These are phyloP conservation scores for Paraphoma sp. DNA, from an alignment of 2,329 filamentous ascomycete species.

Conservation along the genomic window DNA sequence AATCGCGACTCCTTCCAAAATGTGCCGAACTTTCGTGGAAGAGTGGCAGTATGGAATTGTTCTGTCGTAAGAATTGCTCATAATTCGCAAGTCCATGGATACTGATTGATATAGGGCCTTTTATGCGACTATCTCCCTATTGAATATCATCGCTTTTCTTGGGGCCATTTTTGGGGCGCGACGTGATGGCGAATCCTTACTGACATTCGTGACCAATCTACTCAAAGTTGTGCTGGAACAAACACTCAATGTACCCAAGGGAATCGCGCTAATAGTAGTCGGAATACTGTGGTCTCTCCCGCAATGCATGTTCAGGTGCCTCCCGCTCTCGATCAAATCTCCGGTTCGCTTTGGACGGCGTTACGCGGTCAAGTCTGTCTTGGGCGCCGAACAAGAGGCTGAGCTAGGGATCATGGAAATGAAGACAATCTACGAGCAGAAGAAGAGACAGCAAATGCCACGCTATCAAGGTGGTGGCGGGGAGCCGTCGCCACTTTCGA, in stretches of 20 bases:
- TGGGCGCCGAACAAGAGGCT: slow-evolving; percentile 15
- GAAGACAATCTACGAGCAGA: slow-evolving; percentile 3
- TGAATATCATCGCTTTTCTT: slow-evolving; percentile 15
- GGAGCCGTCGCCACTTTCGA: slow-evolving; percentile 18
- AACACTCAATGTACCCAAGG: slow-evolving; percentile 2
- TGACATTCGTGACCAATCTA: neutral
- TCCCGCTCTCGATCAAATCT: slow-evolving; percentile 23
- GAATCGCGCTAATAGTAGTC: slow-evolving; percentile 1
- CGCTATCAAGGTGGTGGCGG: slow-evolving; percentile 7
- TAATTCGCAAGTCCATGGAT: neutral
- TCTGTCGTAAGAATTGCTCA: slow-evolving; percentile 15
- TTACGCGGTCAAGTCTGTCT: slow-evolving; percentile 19
- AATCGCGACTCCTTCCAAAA: slow-evolving; percentile 12
- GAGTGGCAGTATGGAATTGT: slow-evolving; percentile 31
- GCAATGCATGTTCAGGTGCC: slow-evolving; percentile 19
- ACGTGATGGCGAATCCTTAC: slow-evolving; percentile 1
- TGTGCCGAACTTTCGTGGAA: slow-evolving; percentile 30
- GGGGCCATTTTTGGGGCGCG: neutral
- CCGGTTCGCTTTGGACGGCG: slow-evolving; percentile 22
- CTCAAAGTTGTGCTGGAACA: neutral
- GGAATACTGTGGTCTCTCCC: slow-evolving; percentile 12
- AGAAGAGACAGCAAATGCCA: neutral
- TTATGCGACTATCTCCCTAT: slow-evolving; percentile 16
- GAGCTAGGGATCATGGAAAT: slow-evolving; percentile 16
- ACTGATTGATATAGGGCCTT: slow-evolving; percentile 9